Conservation (phyloP, 2,329 filamentous ascomycete genomes). For the Arthrobotrys musiformis region DNA sequence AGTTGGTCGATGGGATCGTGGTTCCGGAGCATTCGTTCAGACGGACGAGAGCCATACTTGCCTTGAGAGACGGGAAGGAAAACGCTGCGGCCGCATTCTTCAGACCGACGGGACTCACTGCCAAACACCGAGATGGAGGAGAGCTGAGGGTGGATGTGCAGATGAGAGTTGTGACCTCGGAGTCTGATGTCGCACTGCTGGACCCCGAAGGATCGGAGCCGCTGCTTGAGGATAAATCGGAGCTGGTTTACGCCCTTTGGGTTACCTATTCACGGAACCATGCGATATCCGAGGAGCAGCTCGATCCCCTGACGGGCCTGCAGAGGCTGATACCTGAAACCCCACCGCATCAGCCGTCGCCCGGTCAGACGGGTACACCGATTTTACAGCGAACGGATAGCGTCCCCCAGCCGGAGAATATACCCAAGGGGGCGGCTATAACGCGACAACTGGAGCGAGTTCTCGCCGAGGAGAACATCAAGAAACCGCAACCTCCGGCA, state of each 20-base stretch:
- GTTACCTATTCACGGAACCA: slow-evolving; percentile 96
- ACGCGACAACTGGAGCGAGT: slow-evolving; percentile 43
- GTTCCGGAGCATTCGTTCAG: slow-evolving; percentile 96
- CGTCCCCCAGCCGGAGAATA: slow-evolving; percentile 12
- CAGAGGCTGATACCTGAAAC: slow-evolving; percentile 68
- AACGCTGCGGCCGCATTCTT: slow-evolving; percentile 82
- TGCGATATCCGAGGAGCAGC: slow-evolving; percentile 71
- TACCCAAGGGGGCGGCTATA: slow-evolving; percentile 41
- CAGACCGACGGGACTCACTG: slow-evolving; percentile 83
- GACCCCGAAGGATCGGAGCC: slow-evolving; percentile 69
- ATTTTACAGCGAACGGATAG: slow-evolving; percentile 63
- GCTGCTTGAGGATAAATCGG: slow-evolving; percentile 70
- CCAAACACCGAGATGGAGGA: slow-evolving; percentile 87
- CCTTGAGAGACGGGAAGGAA: slow-evolving; percentile 81
- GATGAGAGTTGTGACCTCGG: slow-evolving; percentile 93
- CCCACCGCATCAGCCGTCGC: slow-evolving; percentile 80
- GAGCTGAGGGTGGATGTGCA: slow-evolving; percentile 95
- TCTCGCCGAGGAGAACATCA: slow-evolving; percentile 62
- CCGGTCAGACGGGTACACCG: slow-evolving; percentile 74
- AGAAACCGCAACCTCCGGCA: slow-evolving; percentile 69
- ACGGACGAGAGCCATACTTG: slow-evolving; percentile 83
- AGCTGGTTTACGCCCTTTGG: slow-evolving; percentile 95
- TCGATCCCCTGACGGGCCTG: slow-evolving; percentile 73
- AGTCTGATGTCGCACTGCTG: slow-evolving; percentile 73
- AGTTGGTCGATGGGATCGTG: slow-evolving; percentile 90